Conservation (phyloP, 2,329 filamentous ascomycete species). For the Penicillium sp. region DNA sequence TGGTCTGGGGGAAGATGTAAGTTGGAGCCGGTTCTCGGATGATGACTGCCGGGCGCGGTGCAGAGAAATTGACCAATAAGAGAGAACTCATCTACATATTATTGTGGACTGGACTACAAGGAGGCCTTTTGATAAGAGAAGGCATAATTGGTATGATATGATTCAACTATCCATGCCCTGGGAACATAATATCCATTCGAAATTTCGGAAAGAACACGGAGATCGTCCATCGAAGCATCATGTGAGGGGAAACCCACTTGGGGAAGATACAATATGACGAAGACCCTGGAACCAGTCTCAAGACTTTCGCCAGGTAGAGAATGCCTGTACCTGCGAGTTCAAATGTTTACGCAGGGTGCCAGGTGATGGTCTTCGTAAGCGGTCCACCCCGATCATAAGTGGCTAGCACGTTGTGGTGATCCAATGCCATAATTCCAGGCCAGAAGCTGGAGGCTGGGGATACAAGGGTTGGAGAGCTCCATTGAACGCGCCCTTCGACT, state of each 20-base stretch:
- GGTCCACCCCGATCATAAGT: conserved; percentile 32
- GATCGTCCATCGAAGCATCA: neutral
- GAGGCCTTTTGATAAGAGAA: too few relatives aligned
- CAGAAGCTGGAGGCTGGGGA: conserved; percentile 35
- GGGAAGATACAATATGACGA: neutral
- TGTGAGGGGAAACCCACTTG: neutral
- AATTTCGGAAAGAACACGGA: neutral
- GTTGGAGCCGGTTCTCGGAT: neutral
- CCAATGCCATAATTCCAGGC: conserved; percentile 37
- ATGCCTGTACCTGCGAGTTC: neutral
- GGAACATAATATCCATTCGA: too few relatives aligned
- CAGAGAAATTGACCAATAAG: neutral
- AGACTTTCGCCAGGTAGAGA: neutral
- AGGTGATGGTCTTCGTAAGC: conserved; percentile 23
- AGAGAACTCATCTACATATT: neutral
- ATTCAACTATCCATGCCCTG: neutral
- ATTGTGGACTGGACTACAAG: neutral
- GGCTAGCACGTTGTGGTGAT: conserved; percentile 25
- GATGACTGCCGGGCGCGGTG: neutral
- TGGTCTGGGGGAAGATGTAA: too few relatives aligned
- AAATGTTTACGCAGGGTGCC: conserved; percentile 15
- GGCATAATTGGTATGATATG: neutral
- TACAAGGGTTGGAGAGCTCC: conserved; percentile 32
- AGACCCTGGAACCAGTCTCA: neutral
- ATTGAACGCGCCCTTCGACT: conserved; percentile 31